Base-by-base conservation (phyloP, 768 basidiomycete genomes). In the Mycena indigotica region DNA sequence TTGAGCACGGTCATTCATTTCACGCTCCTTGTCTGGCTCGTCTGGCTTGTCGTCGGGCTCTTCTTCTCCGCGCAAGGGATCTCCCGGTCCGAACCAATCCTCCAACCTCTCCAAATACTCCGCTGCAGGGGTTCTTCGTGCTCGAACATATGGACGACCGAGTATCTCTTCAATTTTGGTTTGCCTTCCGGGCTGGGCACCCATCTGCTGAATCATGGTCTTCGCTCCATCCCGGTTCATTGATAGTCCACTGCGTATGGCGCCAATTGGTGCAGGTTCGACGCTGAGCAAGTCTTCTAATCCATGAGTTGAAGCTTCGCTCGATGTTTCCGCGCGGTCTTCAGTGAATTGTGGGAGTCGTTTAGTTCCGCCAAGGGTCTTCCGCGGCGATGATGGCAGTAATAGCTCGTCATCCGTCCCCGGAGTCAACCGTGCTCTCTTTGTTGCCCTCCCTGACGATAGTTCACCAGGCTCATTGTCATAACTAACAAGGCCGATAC, bases 41-140 rank as follows among this genome's bases (percentile, higher is more conserved):
- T n/a, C 12, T 13, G 21, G 21, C 12, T 53, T 24, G 38, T 24
- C 52, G 17, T 28, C 23, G 15, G 28, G 17, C 19, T 54, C 39
- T 56, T 63, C 61, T 48, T 63, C 55, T 30, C 61, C 61, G 17
- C 61, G 57, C 52, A 50, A 19, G 19, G 30, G 52, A 35, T 53
- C 55, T 38, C 61, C 61, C 19, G 61, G 25, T 13, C 61, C 61
- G 24, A 63, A 63, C 38, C 40, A 23, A 1, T 63, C 61, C 19
- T 50, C 39, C 5, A 63, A 50, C 26, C 55, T 28, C 19, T 26
- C 51, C 3, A 44, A 24, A 39, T 56, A 59, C 15, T 50, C 46
- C 41, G 38, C 46, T 23, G 57, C 45, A 51, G 57, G 57, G 8
- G 54, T 52, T 19, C 41, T 13, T 16, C 13, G 61, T 56, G n/a